Evolutionary conservation across 1,139 yeast species (phyloP).

Genomic region (Pichia sp.): DNA sequence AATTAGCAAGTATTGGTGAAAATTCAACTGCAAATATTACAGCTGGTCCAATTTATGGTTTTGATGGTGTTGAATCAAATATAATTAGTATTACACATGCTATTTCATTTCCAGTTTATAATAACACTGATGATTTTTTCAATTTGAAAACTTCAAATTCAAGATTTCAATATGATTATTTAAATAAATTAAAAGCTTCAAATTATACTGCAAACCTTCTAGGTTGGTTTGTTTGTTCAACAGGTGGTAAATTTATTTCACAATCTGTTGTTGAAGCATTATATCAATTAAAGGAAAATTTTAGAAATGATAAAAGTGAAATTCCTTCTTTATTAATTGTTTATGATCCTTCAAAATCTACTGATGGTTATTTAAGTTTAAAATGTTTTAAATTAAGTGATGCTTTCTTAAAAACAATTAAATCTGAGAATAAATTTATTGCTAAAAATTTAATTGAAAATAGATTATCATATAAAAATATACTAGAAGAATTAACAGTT

Average conservation of each 20-base stretch:
- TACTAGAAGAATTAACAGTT: slow-evolving; percentile 69
- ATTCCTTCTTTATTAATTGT: slow-evolving; percentile 59
- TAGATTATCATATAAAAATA: slow-evolving; percentile 59
- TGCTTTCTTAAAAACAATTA: slow-evolving; percentile 47
- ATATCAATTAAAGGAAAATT: slow-evolving; percentile 53
- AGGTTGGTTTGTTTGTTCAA: slow-evolving; percentile 78
- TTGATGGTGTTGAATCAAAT: slow-evolving; percentile 49
- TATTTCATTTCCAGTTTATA: slow-evolving; percentile 32
- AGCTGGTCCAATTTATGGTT: slow-evolving; percentile 74
- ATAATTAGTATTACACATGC: slow-evolving; percentile 52
- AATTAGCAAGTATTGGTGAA: slow-evolving; percentile 67
- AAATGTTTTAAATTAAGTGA: slow-evolving; percentile 66
- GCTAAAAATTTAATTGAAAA: slow-evolving; percentile 57
- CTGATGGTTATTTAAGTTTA: slow-evolving; percentile 51
- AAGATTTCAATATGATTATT: slow-evolving; percentile 65
- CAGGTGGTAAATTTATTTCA: slow-evolving; percentile 64
- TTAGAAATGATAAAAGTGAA: slow-evolving; percentile 30
- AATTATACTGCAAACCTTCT: slow-evolving; percentile 67
- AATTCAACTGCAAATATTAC: slow-evolving; percentile 61
- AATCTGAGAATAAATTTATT: slow-evolving; percentile 51
- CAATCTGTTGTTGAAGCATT: slow-evolving; percentile 61
- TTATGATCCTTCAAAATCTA: slow-evolving; percentile 67
- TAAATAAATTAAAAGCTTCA: slow-evolving; percentile 54
- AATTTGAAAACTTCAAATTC: slow-evolving; percentile 51
- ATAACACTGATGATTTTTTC: slow-evolving; percentile 42